phyloP scores from a whole-genome alignment of 2,329 filamentous ascomycete genomes.

The Teratosphaeriaceae sp. region DNA sequence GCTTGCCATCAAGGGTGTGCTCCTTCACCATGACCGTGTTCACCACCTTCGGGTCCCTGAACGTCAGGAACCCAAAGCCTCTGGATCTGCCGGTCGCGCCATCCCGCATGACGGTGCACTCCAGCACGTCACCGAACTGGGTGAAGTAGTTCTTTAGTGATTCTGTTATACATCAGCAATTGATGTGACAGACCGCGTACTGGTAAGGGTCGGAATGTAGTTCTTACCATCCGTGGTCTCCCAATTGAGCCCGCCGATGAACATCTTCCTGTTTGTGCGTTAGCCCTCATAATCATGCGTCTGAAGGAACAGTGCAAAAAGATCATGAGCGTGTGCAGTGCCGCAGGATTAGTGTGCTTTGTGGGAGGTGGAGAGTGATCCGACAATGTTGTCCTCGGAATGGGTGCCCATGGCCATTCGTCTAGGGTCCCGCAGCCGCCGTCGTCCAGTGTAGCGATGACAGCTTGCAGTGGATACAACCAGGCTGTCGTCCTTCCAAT shows the following conservation, averaged over 20 bases:
- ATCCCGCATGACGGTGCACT: slow-evolving; percentile 99
- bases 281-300: slow-evolving; percentile 12
- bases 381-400: background rate
- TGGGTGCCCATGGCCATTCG: background rate
- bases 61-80: slow-evolving; percentile 95
- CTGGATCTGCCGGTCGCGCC: slow-evolving; percentile 87
- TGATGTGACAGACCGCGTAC: too few species aligned
- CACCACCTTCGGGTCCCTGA: slow-evolving; percentile 94
- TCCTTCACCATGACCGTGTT: slow-evolving; percentile 99
- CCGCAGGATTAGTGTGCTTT: background rate
- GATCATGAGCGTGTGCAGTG: slow-evolving; percentile 13
- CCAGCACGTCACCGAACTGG: slow-evolving; percentile 92
- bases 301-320: background rate
- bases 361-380: background rate
- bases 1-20: slow-evolving; percentile 95
- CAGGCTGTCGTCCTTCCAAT: background rate
- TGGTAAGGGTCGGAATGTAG: too few species aligned
- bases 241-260: slow-evolving; percentile 98
- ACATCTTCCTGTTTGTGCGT: slow-evolving; percentile 77
- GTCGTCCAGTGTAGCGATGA: background rate
- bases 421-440: background rate
- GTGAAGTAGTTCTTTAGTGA: slow-evolving; percentile 96
- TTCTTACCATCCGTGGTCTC: slow-evolving; percentile 93
- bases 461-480: background rate
- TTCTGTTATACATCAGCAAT: slow-evolving; percentile 53